phyloP scores from a whole-genome alignment of 2,329 filamentous ascomycete species.

The Fusarium sp. region DNA sequence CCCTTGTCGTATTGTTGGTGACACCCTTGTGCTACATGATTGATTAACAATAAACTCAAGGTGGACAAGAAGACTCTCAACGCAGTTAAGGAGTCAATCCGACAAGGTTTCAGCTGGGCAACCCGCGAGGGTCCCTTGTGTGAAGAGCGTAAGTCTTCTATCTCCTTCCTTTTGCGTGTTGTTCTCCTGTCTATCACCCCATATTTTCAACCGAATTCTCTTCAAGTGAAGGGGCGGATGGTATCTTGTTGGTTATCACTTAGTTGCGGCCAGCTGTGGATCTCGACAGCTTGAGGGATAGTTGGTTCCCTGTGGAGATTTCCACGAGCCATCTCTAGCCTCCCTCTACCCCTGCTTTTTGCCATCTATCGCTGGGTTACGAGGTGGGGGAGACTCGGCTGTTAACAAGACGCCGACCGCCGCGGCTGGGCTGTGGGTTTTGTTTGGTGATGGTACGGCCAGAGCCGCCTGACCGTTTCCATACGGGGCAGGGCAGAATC shows the following conservation, averaged over 20 bases:
- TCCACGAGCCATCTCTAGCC: slow-evolving; percentile 20
- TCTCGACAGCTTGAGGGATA: slow-evolving; percentile 29
- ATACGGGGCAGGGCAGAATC: slow-evolving; percentile 22
- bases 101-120: slow-evolving; percentile 97
- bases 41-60: slow-evolving; percentile 50
- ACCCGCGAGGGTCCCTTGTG: slow-evolving; percentile 94
- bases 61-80: slow-evolving; percentile 92
- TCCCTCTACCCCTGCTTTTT: slow-evolving; percentile 34
- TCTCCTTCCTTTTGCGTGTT: slow-evolving; percentile 4
- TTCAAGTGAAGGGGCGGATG: slow-evolving; percentile 38
- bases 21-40: slow-evolving; percentile 15
- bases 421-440: slow-evolving; percentile 28
- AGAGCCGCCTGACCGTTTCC: slow-evolving; percentile 37
- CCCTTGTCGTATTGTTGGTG: background rate
- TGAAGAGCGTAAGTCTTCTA: slow-evolving; percentile 83
- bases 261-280: slow-evolving; percentile 34
- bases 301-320: slow-evolving; percentile 36
- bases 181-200: slow-evolving; percentile 16
- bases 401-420: slow-evolving; percentile 31
- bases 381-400: slow-evolving; percentile 27
- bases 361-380: slow-evolving; percentile 30
- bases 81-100: slow-evolving; percentile 89
- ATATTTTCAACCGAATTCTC: slow-evolving; percentile 10
- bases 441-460: slow-evolving; percentile 15
- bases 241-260: slow-evolving; percentile 18